Evolutionary conservation across 2,329 filamentous ascomycete species (phyloP).

Genomic region (Aspergillus ibericus): DNA sequence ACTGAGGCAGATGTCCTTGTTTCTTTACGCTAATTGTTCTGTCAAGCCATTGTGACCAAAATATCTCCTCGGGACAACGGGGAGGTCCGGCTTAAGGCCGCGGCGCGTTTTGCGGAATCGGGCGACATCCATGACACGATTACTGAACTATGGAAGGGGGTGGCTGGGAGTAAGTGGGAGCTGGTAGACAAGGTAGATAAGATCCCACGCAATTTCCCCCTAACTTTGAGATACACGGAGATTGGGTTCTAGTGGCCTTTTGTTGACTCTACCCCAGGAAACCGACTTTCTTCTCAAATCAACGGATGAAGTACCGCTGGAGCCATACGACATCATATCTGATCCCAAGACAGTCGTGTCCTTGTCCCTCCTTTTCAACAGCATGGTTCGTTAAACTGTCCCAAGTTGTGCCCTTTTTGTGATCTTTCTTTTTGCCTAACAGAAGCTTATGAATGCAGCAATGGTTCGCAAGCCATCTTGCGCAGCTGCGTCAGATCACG

Average conservation of each 20-base stretch:
- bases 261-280: slow-evolving; percentile 45
- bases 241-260: not conserved
- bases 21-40: slow-evolving; percentile 5
- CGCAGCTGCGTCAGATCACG: slow-evolving; percentile 79
- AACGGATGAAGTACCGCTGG: slow-evolving; percentile 61
- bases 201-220: not conserved
- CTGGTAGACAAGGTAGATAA: slow-evolving; percentile 60
- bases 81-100: slow-evolving; percentile 68
- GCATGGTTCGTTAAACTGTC: slow-evolving; percentile 60
- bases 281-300: slow-evolving; percentile 54
- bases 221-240: not conserved
- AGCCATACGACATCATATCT: slow-evolving; percentile 79
- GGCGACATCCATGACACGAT: slow-evolving; percentile 73
- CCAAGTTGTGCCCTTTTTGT: too few species aligned
- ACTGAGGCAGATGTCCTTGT: too few species aligned
- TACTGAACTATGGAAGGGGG: slow-evolving; percentile 62
- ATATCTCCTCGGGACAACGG: slow-evolving; percentile 46
- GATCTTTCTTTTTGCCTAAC: not conserved
- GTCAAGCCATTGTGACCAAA: slow-evolving; percentile 64
- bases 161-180: slow-evolving; percentile 51
- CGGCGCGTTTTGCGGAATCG: slow-evolving; percentile 65
- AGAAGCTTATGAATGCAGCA: slow-evolving; percentile 50
- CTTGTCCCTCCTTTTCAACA: slow-evolving; percentile 87
- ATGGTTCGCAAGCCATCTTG: slow-evolving; percentile 85
- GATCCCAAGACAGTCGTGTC: slow-evolving; percentile 84